Evolutionary conservation across 2,329 filamentous ascomycete species (phyloP).

Genomic region (Cladosporium sp.): DNA sequence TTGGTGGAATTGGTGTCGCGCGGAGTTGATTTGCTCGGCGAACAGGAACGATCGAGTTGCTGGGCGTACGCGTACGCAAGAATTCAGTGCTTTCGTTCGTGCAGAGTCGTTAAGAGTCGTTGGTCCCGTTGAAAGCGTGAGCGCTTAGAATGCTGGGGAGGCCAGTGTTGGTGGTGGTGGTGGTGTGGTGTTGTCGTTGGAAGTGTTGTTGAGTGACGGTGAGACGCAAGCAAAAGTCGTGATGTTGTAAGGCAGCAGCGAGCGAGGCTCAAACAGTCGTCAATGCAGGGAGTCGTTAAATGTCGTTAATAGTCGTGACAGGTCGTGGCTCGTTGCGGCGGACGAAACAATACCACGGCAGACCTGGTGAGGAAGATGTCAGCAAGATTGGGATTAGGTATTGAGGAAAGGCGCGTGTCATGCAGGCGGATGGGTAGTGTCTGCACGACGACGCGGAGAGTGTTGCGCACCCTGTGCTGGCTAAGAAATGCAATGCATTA

Average conservation of each 20-base stretch:
- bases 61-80: neutral
- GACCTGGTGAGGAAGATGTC: constrained; percentile 11
- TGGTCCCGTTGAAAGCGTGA: constrained; percentile 12
- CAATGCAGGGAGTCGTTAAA: constrained; percentile 30
- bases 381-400: neutral
- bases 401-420: constrained; percentile 12
- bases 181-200: neutral
- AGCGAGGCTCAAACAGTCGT: constrained; percentile 29
- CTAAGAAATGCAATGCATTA: constrained; percentile 34
- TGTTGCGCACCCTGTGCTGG: constrained; percentile 28
- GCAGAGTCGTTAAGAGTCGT: constrained; percentile 11
- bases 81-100: constrained; percentile 4
- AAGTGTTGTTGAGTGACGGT: constrained; percentile 1
- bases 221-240: constrained; percentile 14
- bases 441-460: constrained; percentile 26
- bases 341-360: constrained; percentile 22
- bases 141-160: constrained; percentile 7
- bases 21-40: neutral
- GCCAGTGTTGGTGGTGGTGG: neutral
- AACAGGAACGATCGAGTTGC: neutral
- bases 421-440: constrained; percentile 5
- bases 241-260: constrained; percentile 14
- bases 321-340: constrained; percentile 28
- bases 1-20: neutral
- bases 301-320: constrained; percentile 31